Conservation (phyloP, 306 rosid genomes). For the Inga leiocalycina region DNA sequence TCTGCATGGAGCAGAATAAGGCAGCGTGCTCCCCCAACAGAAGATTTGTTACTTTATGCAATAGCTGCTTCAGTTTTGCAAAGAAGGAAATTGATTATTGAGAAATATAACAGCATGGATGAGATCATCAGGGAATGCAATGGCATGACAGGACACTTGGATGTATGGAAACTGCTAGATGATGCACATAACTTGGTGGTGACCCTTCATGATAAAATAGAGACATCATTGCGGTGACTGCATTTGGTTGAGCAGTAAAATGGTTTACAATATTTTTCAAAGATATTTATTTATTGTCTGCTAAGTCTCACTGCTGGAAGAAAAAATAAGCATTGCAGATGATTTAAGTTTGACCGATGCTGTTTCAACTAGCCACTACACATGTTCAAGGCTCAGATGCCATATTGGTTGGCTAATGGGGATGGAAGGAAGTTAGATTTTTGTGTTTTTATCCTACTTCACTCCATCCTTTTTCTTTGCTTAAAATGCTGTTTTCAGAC, state of each 20-base stretch:
- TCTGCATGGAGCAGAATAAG: conserved; percentile 96
- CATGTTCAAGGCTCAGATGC: conserved; percentile 19
- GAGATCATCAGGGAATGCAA: conserved; percentile 97
- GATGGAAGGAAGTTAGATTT: conserved; percentile 39
- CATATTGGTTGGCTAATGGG: conserved; percentile 29
- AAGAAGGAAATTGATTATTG: conserved; percentile 86
- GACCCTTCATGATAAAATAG: conserved; percentile 88
- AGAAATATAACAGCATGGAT: conserved; percentile 98
- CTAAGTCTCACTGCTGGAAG: conserved; percentile 31
- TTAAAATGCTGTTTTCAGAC: conserved; percentile 31
- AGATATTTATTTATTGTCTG: conserved; percentile 16
- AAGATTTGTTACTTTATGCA: conserved; percentile 86
- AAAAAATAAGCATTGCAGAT: conserved; percentile 33
- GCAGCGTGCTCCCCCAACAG: conserved; percentile 97
- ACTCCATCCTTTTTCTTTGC: conserved; percentile 2
- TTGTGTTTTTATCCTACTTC: conserved; percentile 2
- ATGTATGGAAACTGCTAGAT: conserved; percentile 95
- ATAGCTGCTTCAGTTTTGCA: conserved; percentile 95
- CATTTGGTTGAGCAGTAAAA: conserved; percentile 23
- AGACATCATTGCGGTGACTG: conserved; percentile 61
- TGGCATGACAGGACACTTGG: conserved; percentile 94
- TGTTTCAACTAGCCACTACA: conserved; percentile 33
- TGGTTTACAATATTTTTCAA: conserved; percentile 29
- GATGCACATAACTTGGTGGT: conserved; percentile 96
- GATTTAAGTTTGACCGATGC: conserved; percentile 5